Conservation (phyloP, 1,284 basidiomycete genomes). For the Sporisorium reilianum region DNA sequence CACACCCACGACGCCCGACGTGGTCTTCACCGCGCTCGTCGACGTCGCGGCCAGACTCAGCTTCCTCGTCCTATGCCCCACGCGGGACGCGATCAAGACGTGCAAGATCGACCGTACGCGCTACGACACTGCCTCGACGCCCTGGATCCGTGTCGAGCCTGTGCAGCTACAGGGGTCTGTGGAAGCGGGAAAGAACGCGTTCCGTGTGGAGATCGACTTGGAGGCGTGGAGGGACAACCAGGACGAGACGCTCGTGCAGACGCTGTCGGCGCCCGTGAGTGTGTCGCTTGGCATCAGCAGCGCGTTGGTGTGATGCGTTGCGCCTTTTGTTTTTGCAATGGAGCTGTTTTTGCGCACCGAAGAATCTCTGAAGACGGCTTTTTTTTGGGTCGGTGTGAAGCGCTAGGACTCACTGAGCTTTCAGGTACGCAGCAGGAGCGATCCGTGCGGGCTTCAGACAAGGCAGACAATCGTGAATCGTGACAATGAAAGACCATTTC, state of each 20-base stretch:
- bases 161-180: constrained; percentile 6
- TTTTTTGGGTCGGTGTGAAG: not conserved
- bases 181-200: not conserved
- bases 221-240: constrained; percentile 19
- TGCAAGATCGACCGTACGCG: constrained; percentile 28
- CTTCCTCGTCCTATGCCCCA: constrained; percentile 29
- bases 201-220: constrained; percentile 23
- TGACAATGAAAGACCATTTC: not conserved
- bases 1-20: constrained; percentile 6
- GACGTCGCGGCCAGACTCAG: constrained; percentile 27
- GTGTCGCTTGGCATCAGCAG: constrained; percentile 18
- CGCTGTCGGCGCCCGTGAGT: constrained; percentile 16
- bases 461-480: not conserved
- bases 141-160: constrained; percentile 22
- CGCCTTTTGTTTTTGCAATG: not conserved
- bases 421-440: not conserved
- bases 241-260: constrained; percentile 27
- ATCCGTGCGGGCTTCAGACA: not conserved
- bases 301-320: not conserved
- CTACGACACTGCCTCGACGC: constrained; percentile 20
- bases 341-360: not conserved
- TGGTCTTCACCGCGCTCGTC: constrained; percentile 15
- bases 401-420: not conserved
- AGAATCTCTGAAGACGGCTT: not conserved
- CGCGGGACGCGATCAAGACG: constrained; percentile 13